Evolutionary conservation across 1,284 basidiomycete genomes (phyloP), one percentile per base, ranked within the genome.

Genomic region (Mycena sp.): DNA sequence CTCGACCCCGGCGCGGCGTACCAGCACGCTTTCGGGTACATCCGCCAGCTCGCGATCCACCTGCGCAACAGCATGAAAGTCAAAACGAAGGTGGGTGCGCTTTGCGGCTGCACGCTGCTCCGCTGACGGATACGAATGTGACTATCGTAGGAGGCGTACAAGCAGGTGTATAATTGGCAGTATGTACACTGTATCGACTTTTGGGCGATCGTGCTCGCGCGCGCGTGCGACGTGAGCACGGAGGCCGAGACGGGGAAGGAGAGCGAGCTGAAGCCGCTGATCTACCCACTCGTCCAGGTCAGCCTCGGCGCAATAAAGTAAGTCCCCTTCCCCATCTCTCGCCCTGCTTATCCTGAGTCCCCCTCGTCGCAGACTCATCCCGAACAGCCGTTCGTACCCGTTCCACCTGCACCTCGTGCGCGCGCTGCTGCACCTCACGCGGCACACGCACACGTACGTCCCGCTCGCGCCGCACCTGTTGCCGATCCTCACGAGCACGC

Each of bases 91-190:
- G 93, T 90, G 54, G 16, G 80, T 76, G n/a, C n/a, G n/a, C n/a
- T n/a, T n/a, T n/a, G n/a, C n/a, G n/a, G n/a, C n/a, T n/a, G n/a
- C n/a, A n/a, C n/a, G n/a, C n/a, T n/a, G n/a, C n/a, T n/a, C n/a
- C n/a, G n/a, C n/a, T n/a, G n/a, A n/a, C n/a, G n/a, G n/a, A n/a
- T n/a, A n/a, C n/a, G n/a, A n/a, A n/a, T n/a, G n/a, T n/a, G n/a
- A n/a, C n/a, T n/a, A n/a, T n/a, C n/a, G n/a, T 74, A 95, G 89
- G 94, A 96, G 70, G 89, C 93, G 6, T 96, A 92, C 80, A 91
- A 91, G 76, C 90, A 92, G 69, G 95, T 98, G 23, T 97, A 98
- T 80, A 99, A 99, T 79, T 99, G 98, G 98, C 97, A 99, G 77
- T 99, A 92, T 71, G 91, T 93, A 6, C 97, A 99, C 76, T 95